Percentiles rank a stretch among this genome's conserved stretches.
Conservation (phyloP, 768 basidiomycete genomes). For the Suillus subalutaceus region DNA sequence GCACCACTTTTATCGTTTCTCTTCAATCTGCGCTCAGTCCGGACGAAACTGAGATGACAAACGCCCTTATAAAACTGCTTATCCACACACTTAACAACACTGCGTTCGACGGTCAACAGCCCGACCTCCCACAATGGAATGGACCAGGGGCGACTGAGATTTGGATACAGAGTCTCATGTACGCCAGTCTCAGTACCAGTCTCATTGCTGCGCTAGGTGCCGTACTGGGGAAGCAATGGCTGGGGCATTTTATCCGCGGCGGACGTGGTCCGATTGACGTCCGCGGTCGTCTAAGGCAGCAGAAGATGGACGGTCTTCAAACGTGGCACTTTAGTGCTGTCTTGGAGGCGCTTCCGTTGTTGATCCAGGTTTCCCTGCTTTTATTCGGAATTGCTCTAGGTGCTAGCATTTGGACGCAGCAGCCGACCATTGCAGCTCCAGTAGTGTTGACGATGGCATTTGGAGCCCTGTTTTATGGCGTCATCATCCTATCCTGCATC, state of each 20-base stretch:
- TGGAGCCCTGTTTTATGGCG: constrained; percentile 1
- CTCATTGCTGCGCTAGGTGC: constrained; percentile 28
- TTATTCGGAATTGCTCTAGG: constrained; percentile 16
- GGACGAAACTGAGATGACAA: constrained; percentile 26
- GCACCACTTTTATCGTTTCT: constrained; percentile 40
- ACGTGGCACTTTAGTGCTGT: constrained; percentile 17
- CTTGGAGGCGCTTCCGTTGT: constrained; percentile 13
- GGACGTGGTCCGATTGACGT: constrained; percentile 24
- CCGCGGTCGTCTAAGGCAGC: constrained; percentile 15
- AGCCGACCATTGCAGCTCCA: constrained; percentile 5
- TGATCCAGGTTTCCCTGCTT: constrained; percentile 16
- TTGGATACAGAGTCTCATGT: constrained; percentile 22
- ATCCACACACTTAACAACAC: constrained; percentile 12
- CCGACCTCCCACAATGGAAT: constrained; percentile 14
- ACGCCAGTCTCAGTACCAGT: constrained; percentile 24
- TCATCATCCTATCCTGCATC: constrained; percentile 4
- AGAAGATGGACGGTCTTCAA: constrained; percentile 15
- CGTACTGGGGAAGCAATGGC: constrained; percentile 33
- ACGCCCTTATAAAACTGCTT: constrained; percentile 21
- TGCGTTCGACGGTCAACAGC: constrained; percentile 8
- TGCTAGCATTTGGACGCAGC: constrained; percentile 11
- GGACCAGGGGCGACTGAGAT: constrained; percentile 15
- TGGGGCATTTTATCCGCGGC: constrained; percentile 21
- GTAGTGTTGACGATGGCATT: constrained; percentile 5
- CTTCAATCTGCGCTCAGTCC: constrained; percentile 35